phyloP scores from a whole-genome alignment of 2,329 filamentous ascomycete species.

The Fusarium continuum region DNA sequence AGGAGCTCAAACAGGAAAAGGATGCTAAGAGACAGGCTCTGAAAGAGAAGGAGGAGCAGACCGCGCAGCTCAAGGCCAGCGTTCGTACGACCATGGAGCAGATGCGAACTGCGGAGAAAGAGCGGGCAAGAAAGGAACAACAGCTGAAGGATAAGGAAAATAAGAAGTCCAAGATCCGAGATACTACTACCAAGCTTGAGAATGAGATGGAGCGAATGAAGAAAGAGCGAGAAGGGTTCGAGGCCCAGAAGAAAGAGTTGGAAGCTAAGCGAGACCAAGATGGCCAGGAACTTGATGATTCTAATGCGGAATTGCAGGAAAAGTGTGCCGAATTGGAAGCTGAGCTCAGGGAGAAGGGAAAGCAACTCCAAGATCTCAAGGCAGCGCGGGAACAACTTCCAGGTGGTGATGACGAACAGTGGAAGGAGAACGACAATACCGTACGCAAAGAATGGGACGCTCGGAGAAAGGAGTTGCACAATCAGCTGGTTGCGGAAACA shows the following conservation, averaged over 20 bases:
- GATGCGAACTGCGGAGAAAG: constrained; percentile 82
- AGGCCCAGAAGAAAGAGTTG: constrained; percentile 61
- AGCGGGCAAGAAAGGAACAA: constrained; percentile 80
- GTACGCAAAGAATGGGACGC: constrained; percentile 66
- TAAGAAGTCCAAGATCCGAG: constrained; percentile 74
- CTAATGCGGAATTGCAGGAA: constrained; percentile 70
- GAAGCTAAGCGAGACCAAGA: constrained; percentile 62
- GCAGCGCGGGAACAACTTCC: constrained; percentile 72
- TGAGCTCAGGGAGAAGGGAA: constrained; percentile 72
- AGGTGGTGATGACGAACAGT: constrained; percentile 68
- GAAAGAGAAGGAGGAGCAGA: constrained; percentile 91
- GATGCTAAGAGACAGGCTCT: constrained; percentile 80
- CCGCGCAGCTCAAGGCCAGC: constrained; percentile 82
- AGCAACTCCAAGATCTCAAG: constrained; percentile 78
- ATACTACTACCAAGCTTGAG: constrained; percentile 75
- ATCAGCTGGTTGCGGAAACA: constrained; percentile 57
- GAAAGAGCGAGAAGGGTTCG: constrained; percentile 63
- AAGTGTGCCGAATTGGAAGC: constrained; percentile 73
- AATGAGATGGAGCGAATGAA: constrained; percentile 69
- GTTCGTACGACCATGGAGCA: constrained; percentile 81
- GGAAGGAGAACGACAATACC: constrained; percentile 60
- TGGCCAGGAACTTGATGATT: constrained; percentile 60
- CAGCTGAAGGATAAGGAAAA: constrained; percentile 72
- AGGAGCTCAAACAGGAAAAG: constrained; percentile 78
- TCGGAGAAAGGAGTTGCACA: constrained; percentile 63